Conservation (phyloP, 163 green algal genomes). For the Smithsoniella earleae region DNA sequence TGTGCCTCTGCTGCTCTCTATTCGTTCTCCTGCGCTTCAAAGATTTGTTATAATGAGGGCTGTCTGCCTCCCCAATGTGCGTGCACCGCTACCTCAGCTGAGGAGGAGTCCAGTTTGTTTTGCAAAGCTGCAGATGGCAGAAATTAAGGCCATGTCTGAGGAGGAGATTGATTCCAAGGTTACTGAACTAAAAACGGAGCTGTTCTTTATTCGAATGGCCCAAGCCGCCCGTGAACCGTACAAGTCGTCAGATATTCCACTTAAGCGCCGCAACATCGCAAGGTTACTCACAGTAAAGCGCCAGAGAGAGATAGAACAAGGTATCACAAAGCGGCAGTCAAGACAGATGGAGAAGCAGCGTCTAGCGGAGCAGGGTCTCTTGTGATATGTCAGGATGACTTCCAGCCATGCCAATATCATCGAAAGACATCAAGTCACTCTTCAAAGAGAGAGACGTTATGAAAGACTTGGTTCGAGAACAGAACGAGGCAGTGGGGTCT, state of each 20-base stretch:
- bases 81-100: background rate
- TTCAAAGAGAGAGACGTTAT: too few relatives aligned
- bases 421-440: too few relatives aligned
- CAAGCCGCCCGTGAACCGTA: conserved; percentile 28
- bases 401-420: too few relatives aligned
- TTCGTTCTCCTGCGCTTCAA: background rate
- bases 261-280: background rate
- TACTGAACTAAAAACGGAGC: conserved; percentile 11
- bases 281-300: conserved; percentile 9
- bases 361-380: too few relatives aligned
- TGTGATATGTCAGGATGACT: too few relatives aligned
- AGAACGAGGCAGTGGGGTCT: too few relatives aligned
- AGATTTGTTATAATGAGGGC: background rate
- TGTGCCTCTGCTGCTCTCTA: background rate
- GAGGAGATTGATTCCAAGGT: conserved; percentile 27
- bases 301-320: conserved; percentile 12
- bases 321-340: conserved; percentile 8
- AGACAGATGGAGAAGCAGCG: conserved; percentile 3
- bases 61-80: background rate
- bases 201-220: conserved; percentile 1
- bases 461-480: too few relatives aligned
- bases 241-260: background rate
- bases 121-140: conserved; percentile 12
- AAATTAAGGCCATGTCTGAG: background rate
- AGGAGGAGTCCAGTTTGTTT: background rate